Conservation (phyloP, 768 basidiomycete species). For the Podaxis carcinomalis region DNA sequence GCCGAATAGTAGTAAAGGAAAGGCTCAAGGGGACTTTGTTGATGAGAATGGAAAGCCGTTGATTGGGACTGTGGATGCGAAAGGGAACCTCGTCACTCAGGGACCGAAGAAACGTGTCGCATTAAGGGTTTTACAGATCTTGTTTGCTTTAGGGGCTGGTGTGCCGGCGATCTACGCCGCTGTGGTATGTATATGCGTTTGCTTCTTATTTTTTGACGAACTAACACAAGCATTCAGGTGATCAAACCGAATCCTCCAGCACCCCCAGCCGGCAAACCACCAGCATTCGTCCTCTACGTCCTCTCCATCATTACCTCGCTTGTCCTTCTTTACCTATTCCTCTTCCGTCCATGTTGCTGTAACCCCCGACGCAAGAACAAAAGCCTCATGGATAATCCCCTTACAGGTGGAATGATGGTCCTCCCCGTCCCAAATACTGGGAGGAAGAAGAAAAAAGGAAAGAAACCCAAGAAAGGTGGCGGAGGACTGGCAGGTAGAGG, state of each 20-base stretch:
- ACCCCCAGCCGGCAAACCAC: background rate
- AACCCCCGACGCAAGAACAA: slow-evolving; percentile 19
- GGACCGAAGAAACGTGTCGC: slow-evolving; percentile 58
- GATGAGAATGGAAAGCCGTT: slow-evolving; percentile 46
- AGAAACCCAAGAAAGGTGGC: slow-evolving; percentile 37
- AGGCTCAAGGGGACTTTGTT: slow-evolving; percentile 24
- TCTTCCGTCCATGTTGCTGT: slow-evolving; percentile 46
- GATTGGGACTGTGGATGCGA: slow-evolving; percentile 55
- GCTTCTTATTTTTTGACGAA: background rate
- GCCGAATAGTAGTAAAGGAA: slow-evolving; percentile 26
- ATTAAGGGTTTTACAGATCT: slow-evolving; percentile 41
- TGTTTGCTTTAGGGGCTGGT: slow-evolving; percentile 47
- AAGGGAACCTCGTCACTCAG: slow-evolving; percentile 56
- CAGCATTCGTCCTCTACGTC: background rate
- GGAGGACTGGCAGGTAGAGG: slow-evolving; percentile 21
- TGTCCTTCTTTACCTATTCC: background rate
- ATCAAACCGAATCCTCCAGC: background rate
- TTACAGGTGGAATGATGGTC: slow-evolving; percentile 52
- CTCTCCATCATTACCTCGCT: background rate
- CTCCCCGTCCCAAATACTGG: slow-evolving; percentile 44
- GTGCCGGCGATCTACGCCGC: slow-evolving; percentile 61
- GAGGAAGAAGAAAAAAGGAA: slow-evolving; percentile 24
- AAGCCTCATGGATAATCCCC: slow-evolving; percentile 16
- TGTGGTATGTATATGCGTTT: slow-evolving; percentile 35
- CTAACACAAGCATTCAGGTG: background rate